Base-by-base conservation (phyloP, 1,139 yeast species). In the Saccharomycopsis crataegensis region DNA sequence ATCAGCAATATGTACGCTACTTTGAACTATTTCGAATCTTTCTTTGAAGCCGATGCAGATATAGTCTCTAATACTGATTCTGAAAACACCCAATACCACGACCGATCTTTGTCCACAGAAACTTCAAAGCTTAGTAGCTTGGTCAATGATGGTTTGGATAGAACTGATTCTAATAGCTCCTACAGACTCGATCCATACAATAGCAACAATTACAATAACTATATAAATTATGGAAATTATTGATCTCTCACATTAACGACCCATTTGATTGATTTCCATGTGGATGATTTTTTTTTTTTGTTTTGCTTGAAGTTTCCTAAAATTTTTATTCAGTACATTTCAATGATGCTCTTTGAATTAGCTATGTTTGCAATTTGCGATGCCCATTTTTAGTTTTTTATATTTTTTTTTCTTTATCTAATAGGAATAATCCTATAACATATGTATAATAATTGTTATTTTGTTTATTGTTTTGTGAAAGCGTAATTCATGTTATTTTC, bases 101-200 rank as follows among this genome's bases (percentile, higher is more conserved):
- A 64, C 37, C 76, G 80, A 53, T 70, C 77, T 47, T 74, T 76
- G 2, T 79, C 84, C 0, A 70, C 73, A 41, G 86, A 79, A 54
- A 79, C 84, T 1, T 68, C 74, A 8, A 72, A 74, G 47, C 69
- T 73, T 56, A 66, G 75, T 49, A 67, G 74, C 2, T 84, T 87
- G 53, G 72, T 87, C 63, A 86, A 86, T 64, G 74, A 86, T 58
- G 84, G 90, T 58, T 74, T 87, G 65, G 89, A 89, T 1, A 71
- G 91, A 58, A 82, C 90, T 0, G 83, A 87, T 17, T 85, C 95
- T 1, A 83, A 82, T 50, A 73, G 87, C 1, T 85, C 94, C 2
- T 88, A 54, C 34, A 43, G 50, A 31, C 42, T 55, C 6, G 53
- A 55, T 47, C 46, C 58, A 8, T 54, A 31, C 37, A 53, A 49